Evolutionary conservation across 306 rosid genomes (phyloP).

Genomic region (Castanea sativa): DNA sequence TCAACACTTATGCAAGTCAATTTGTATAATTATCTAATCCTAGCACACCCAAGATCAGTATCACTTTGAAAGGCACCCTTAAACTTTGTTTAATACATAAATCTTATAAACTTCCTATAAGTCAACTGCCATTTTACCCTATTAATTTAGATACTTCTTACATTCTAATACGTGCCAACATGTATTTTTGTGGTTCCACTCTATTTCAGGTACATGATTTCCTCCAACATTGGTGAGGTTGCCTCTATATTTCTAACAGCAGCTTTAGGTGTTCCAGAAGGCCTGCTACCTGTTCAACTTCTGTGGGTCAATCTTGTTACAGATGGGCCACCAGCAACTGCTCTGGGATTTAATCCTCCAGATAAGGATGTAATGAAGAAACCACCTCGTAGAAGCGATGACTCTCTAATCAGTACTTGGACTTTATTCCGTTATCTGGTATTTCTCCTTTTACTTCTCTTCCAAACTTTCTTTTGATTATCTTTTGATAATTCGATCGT

Average conservation of each 20-base stretch:
- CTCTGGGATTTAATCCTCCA: constrained; percentile 94
- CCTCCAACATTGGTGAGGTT: constrained; percentile 87
- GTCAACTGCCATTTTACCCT: neutral
- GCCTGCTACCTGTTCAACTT: constrained; percentile 96
- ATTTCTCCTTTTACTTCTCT: neutral
- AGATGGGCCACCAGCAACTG: constrained; percentile 98
- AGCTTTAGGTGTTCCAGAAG: constrained; percentile 92
- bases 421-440: constrained; percentile 94
- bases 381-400: constrained; percentile 79
- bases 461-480: no score
- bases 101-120: neutral
- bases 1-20: neutral
- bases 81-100: neutral
- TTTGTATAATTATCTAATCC: neutral
- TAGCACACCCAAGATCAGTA: neutral
- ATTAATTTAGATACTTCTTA: constrained; percentile 5
- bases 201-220: constrained; percentile 74
- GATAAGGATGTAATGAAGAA: constrained; percentile 88
- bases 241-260: constrained; percentile 79
- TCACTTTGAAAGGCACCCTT: neutral
- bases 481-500: no score
- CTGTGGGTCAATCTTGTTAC: constrained; percentile 99
- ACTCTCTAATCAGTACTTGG: constrained; percentile 81
- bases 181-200: constrained; percentile 7
- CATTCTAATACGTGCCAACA: neutral